Evolutionary conservation across 306 rosid species (phyloP), one percentile per base, ranked within the genome.

Genomic region (Gastrolobium bilobum): DNA sequence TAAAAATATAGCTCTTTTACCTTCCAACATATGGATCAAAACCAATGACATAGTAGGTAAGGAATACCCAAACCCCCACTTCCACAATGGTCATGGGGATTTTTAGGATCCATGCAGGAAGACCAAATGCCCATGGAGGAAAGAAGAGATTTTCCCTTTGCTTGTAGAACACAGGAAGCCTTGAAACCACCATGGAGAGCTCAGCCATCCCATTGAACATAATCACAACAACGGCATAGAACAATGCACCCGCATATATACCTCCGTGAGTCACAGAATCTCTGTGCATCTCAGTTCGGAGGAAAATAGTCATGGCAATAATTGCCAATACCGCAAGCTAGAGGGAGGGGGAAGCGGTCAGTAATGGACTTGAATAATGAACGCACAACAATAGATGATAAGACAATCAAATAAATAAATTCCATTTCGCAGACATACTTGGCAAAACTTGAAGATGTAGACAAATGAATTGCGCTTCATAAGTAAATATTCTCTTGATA

Each of bases 181-280:
- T 81, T 42, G 79, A 75, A 46, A 90, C 5, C 2, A 90, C 86
- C 87, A 90, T 83, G 11, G 81, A 81, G 4, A 86, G 48, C 53
- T 90, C 94, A 26, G 92, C 81, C 83, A 84, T 52, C 13, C 94
- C 94, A 84, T 90, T 90, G 69, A 88, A 90, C 92, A 90, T 90
- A 44, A 90, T 80, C 79, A 86, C 86, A 13, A 84, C 3, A 7
- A 88, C 80, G 60, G 88, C 81, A 35, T 84, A 90, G 79, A 88
- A 90, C 38, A 90, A 13, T 6, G 88, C 94, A 31, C 92, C 94
- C 3, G 53, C 64, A 76, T 78, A 88, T 54, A 84, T 88, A 10
- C 78, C 73, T 73, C 88, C 88, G 7, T 69, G 88, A 30, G 2
- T 7, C 15, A 90, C 81, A 73, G 79, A 8, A 71, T 66, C 94